Evolutionary conservation across 169 alveolate genomes (phyloP).

Genomic region (Babesia gibsoni): DNA sequence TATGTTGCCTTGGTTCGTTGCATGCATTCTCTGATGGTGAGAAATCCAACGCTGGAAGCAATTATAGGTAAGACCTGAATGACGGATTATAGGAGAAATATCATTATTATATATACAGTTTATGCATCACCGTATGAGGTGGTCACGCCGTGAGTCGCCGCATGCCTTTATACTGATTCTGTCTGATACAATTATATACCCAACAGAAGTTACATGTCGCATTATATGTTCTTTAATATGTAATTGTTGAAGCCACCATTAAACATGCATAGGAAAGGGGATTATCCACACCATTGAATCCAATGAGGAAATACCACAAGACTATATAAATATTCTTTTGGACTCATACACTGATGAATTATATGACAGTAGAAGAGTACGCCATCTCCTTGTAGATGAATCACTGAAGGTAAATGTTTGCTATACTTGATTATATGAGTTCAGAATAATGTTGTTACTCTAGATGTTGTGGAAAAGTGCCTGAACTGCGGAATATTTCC

Average conservation of each 20-base stretch:
- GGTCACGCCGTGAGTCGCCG: too few species aligned
- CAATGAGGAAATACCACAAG: not conserved
- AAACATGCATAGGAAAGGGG: too few species aligned
- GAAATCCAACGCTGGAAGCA: not conserved
- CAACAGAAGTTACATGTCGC: too few species aligned
- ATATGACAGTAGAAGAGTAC: constrained; percentile 1
- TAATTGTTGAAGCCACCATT: too few species aligned
- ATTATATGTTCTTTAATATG: too few species aligned
- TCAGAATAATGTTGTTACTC: not conserved
- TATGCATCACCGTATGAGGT: too few species aligned
- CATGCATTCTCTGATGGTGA: not conserved
- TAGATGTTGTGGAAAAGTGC: constrained; percentile 6
- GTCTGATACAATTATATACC: too few species aligned
- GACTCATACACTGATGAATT: not conserved
- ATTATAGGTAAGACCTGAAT: constrained; percentile 25
- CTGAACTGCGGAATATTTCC: constrained; percentile 9
- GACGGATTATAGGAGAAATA: too few species aligned
- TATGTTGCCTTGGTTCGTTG: constrained; percentile 7
- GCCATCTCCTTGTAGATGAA: constrained; percentile 7
- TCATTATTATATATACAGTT: too few species aligned
- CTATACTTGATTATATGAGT: not conserved
- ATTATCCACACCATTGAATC: too few species aligned
- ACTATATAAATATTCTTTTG: not conserved
- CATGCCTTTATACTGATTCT: too few species aligned
- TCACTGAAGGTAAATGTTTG: not conserved